Evolutionary conservation across 441 rosid genomes (phyloP).

Genomic region (Populus hybrid): DNA sequence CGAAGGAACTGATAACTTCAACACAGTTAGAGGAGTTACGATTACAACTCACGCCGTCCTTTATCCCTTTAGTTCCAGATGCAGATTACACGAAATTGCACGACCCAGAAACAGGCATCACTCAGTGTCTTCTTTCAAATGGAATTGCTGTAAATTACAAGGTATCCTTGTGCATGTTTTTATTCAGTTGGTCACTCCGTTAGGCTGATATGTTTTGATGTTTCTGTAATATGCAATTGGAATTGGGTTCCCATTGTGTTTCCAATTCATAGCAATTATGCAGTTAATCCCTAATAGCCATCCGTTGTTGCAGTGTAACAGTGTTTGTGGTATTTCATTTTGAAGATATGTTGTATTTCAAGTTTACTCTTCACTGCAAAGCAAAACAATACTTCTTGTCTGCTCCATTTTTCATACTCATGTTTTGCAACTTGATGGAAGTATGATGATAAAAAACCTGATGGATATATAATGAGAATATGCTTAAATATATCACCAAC

Average conservation of each 20-base stretch:
- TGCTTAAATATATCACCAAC: constrained; percentile 12
- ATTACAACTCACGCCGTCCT: constrained; percentile 61
- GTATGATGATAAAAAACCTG: not conserved
- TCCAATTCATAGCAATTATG: not conserved
- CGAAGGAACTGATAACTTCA: constrained; percentile 79
- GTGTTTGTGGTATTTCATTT: not conserved
- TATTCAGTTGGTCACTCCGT: not conserved
- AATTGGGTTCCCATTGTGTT: not conserved
- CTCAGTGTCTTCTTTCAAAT: constrained; percentile 82
- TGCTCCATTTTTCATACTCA: not conserved
- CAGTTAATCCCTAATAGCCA: not conserved
- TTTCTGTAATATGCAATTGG: not conserved
- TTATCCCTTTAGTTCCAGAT: constrained; percentile 56
- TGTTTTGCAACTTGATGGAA: not conserved
- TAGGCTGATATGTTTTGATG: not conserved
- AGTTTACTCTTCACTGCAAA: constrained; percentile 7
- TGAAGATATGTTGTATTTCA: not conserved
- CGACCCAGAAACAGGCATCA: constrained; percentile 89
- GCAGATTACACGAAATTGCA: constrained; percentile 51
- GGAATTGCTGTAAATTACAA: constrained; percentile 88
- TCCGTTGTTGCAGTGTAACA: not conserved
- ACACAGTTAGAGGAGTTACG: constrained; percentile 69
- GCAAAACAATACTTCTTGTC: not conserved
- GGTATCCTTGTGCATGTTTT: constrained; percentile 31
- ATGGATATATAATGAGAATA: constrained; percentile 6